Conservation (phyloP, 1,139 yeast genomes). For the Saccharomyces hybrid region DNA sequence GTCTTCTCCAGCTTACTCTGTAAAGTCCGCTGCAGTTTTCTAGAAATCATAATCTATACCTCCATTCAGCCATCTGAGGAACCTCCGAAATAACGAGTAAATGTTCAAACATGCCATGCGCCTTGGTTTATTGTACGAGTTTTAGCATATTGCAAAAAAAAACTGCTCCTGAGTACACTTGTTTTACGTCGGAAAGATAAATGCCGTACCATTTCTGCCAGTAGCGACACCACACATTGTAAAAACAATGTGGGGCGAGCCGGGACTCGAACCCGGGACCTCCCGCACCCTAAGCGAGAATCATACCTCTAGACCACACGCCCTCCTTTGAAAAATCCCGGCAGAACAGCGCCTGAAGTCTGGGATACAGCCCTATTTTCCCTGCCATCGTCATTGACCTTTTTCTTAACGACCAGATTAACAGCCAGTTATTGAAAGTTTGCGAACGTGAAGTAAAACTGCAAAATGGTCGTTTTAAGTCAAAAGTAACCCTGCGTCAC, state of each 20-base stretch:
- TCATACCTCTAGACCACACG: constrained; percentile 36
- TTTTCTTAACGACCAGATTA: background rate
- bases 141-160: background rate
- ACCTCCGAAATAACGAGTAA: background rate
- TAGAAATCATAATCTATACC: too few relatives aligned
- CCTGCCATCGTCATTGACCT: background rate
- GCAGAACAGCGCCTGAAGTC: background rate
- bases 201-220: too few relatives aligned
- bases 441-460: too few relatives aligned
- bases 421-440: too few relatives aligned
- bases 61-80: background rate
- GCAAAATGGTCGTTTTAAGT: too few relatives aligned
- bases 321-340: constrained; percentile 14
- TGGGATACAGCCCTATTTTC: background rate
- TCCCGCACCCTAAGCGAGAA: constrained; percentile 36
- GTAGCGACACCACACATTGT: too few relatives aligned
- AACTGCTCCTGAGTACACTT: background rate
- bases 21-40: background rate
- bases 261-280: constrained; percentile 37
- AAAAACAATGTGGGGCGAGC: constrained; percentile 27
- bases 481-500: too few relatives aligned
- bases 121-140: background rate
- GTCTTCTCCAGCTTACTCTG: background rate
- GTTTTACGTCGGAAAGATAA: background rate
- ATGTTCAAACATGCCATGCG: background rate